Base-by-base conservation (phyloP, 129 eudicot species). In the Scalesia atractyloides region DNA sequence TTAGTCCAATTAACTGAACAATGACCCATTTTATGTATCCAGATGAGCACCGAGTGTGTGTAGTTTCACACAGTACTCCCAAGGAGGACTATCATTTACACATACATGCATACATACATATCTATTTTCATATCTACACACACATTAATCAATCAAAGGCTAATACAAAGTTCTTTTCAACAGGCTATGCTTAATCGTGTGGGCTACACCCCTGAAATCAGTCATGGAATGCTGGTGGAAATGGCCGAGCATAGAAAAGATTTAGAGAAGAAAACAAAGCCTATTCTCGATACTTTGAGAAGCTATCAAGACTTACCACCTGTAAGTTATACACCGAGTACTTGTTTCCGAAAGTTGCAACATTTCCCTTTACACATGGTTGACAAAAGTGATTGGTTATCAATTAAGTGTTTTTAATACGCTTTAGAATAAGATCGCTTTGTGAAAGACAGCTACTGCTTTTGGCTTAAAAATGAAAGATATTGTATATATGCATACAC, bases 291-390 rank as follows among this genome's bases (percentile, higher is more conserved):
- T 67, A 95, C 99, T 44, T 79, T 95, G 85, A 86, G 97, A 85
- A 90, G 99, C 82, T 95, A 95, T 84, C 99, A 90, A 76, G 97
- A 95, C 79, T 76, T 95, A 81, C 99, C 99, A 46, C 99, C 99
- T 19, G 99, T 90, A 87, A 75, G 68, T 30, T 2, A 60, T 41
- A 30, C 4, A 41, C 54, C 7, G 56, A 4, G n/a, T 18, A 39
- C n/a, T 20, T 44, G 46, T 72, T 53, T 8, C 56, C 53, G 36
- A 14, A 69, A 70, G 36, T 37, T 53, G 65, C 37, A 53, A 53
- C 43, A 33, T 9, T 65, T 43, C 34, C 18, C 33, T 65, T 65
- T 5, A 41, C 16, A 11, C 53, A 10, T 19, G 36, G 70, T 19
- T 43, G 51, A 41, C 17, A 39, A 41, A 16, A 37, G 7, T 16